Conservation (phyloP, 73 alveolate genomes). For the Paramecium caudatum region DNA sequence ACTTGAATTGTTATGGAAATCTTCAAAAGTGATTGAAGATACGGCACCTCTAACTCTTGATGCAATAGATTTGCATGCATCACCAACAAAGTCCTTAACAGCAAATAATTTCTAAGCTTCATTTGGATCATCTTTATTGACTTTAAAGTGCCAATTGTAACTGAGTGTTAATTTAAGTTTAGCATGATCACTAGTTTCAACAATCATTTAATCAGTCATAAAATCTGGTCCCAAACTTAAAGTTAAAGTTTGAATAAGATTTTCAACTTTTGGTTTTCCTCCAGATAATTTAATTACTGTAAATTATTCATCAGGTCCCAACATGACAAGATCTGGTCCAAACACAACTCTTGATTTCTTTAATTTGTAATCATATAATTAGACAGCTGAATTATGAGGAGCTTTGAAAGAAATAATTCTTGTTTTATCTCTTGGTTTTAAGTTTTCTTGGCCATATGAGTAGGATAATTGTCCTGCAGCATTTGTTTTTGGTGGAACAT, state of each 20-base stretch:
- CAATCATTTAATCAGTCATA: conserved; percentile 83
- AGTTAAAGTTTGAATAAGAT: conserved; percentile 73
- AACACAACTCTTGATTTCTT: conserved; percentile 82
- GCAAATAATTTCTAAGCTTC: conserved; percentile 81
- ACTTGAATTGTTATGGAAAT: conserved; percentile 81
- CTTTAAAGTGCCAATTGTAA: conserved; percentile 85
- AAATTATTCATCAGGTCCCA: conserved; percentile 89
- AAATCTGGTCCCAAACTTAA: conserved; percentile 85
- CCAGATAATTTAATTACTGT: conserved; percentile 84
- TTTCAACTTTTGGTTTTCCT: conserved; percentile 84
- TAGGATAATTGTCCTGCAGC: conserved; percentile 67
- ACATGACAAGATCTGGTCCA: conserved; percentile 90
- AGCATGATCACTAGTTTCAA: conserved; percentile 93
- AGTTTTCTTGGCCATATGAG: conserved; percentile 40
- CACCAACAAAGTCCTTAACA: conserved; percentile 89
- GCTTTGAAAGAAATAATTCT: conserved; percentile 83
- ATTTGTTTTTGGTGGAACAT: conserved; percentile 63
- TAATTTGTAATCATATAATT: conserved; percentile 83
- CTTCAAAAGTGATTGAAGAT: conserved; percentile 81
- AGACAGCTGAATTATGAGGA: conserved; percentile 88
- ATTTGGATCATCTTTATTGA: conserved; percentile 73
- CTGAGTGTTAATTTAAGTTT: conserved; percentile 80
- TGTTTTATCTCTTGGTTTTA: conserved; percentile 74
- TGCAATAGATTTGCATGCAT: conserved; percentile 88
- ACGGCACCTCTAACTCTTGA: conserved; percentile 91